These are phyloP conservation scores for Zizania latifolia DNA, from an alignment of 176 grass and related monocot genomes.

Conservation along the genomic window DNA sequence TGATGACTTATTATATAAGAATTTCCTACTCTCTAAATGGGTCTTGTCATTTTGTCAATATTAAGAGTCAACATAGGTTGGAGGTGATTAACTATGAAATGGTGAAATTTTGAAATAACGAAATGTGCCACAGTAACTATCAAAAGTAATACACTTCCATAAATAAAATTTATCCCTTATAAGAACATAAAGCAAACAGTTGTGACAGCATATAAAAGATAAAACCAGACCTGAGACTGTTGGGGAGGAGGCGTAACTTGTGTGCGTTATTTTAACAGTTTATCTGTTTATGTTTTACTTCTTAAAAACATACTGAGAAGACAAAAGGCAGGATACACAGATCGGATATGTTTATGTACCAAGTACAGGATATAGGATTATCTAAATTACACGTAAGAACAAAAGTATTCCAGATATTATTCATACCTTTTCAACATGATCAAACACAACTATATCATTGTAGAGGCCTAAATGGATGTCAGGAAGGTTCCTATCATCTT, in stretches of 20 bases:
- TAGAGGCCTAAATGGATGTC: constrained; percentile 93
- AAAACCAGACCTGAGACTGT: not conserved
- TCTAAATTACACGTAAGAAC: not conserved
- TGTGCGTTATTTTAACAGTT: not conserved
- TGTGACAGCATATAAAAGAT: not conserved
- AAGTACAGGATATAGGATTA: not conserved
- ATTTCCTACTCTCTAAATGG: not conserved
- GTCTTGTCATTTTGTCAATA: not conserved
- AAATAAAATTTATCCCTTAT: not conserved
- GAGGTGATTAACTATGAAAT: not conserved
- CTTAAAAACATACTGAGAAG: not conserved
- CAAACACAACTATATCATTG: constrained; percentile 75
- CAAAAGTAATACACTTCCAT: not conserved
- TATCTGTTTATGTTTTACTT: not conserved
- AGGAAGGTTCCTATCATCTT: constrained; percentile 75
- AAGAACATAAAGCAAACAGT: not conserved
- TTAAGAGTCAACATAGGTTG: not conserved
- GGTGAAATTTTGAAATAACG: not conserved
- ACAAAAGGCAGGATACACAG: not conserved
- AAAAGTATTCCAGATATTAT: not conserved
- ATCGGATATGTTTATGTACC: not conserved
- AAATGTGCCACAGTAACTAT: not conserved
- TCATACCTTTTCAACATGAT: constrained; percentile 82
- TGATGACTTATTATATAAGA: not conserved
- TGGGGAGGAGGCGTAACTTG: not conserved